Base-by-base conservation (phyloP, 1,284 basidiomycete genomes). In the Marasmius oreades region DNA sequence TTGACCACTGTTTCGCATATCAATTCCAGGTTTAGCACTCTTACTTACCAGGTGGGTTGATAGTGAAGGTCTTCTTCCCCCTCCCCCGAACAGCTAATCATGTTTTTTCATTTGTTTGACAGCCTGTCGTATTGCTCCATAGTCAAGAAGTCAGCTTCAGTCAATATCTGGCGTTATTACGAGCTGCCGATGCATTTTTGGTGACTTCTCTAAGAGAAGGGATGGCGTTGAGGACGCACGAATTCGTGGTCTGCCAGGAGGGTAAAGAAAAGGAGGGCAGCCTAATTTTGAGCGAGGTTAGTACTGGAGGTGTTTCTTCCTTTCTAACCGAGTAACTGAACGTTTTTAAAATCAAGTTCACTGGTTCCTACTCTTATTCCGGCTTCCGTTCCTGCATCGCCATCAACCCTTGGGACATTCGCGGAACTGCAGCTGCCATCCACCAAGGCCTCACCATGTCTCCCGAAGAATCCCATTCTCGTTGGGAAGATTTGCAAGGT, bases 41-140 rank as follows among this genome's bases (percentile, higher is more conserved):
- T 94, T 57, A 93, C 91, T 0, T 95, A 93, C 68, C 90, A 52
- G 36, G 51, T 52, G n/a, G 5, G 51, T 3, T 42, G 16, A 14
- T 36, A 6, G 20, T 18, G n/a, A n/a, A n/a, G n/a, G n/a, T 20
- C 24, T 52, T 42, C 14, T n/a, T 8, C 26, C 14, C 12, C 5
- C 12, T 24, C 8, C 12, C 18, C 11, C 16, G n/a, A 12, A 26
- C 23, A 8, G 23, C 12, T 28, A 37, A 12, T n/a, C n/a, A n/a
- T 28, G 14, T 16, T 16, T 7, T 7, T 5, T 11, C n/a, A 3
- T 37, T 2, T 11, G 12, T 37, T 37, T 37, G 36, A 5, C 39
- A 93, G 68, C 93, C 93, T 3, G 82, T 94, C 51, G 88, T 95
- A 18, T 93, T 95, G 73, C 70, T 95, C 51, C 92, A 93, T 66